These are phyloP conservation scores for Mrakia gelida DNA, from an alignment of 768 basidiomycete species.

Conservation along the genomic window DNA sequence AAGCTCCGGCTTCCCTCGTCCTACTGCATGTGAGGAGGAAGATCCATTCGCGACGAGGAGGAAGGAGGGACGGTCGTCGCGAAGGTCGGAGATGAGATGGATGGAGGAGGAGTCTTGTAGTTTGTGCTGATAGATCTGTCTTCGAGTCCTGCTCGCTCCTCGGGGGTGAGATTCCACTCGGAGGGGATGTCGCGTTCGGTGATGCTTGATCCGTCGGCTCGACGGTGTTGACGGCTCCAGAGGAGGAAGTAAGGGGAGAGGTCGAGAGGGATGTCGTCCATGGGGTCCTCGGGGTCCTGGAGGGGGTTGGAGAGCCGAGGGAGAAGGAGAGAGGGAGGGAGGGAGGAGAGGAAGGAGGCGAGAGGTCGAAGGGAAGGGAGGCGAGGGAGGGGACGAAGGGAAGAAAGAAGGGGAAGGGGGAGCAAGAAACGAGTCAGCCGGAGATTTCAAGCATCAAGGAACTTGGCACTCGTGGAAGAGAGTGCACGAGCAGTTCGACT, in stretches of 20 bases:
- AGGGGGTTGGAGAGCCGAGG: too few species aligned
- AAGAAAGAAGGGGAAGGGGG: not conserved
- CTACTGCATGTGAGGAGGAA: too few species aligned
- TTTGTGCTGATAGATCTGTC: too few species aligned
- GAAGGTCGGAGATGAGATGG: too few species aligned
- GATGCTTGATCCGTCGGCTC: constrained; percentile 7
- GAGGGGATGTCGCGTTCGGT: constrained; percentile 4
- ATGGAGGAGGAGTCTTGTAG: too few species aligned
- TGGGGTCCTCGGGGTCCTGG: constrained; percentile 25
- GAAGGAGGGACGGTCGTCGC: too few species aligned
- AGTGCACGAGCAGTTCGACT: not conserved
- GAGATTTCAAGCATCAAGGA: not conserved
- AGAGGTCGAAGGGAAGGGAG: not conserved
- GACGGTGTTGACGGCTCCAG: not conserved
- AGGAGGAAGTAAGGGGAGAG: constrained; percentile 14
- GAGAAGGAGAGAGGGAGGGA: not conserved
- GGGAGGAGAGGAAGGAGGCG: too few species aligned
- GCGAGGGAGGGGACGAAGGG: not conserved
- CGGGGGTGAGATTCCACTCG: constrained; percentile 9
- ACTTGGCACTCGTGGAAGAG: too few species aligned
- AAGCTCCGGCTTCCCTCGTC: too few species aligned
- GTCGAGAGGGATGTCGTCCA: constrained; percentile 32
- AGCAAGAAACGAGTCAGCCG: not conserved
- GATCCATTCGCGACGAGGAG: too few species aligned
- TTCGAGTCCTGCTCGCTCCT: not conserved